phyloP scores from a whole-genome alignment of 306 rosid species.

The Quercus suber region DNA sequence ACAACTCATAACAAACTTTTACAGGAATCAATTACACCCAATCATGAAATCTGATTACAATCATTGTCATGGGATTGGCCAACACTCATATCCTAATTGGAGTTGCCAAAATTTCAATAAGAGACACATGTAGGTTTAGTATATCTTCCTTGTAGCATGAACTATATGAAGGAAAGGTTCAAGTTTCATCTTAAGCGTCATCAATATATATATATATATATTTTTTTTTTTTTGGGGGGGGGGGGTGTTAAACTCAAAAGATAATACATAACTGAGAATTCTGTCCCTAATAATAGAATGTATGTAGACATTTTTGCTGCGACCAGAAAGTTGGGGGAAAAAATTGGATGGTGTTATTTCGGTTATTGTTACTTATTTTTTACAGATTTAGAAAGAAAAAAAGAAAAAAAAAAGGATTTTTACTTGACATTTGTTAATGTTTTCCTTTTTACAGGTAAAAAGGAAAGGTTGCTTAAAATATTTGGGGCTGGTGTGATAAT shows the following conservation, averaged over 20 bases:
- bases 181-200: not conserved
- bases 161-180: not conserved
- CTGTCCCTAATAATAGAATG: not conserved
- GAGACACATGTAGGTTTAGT: not conserved
- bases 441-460: constrained; percentile 55
- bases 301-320: not conserved
- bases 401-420: not conserved
- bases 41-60: too few species aligned
- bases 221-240: too few species aligned
- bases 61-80: too few species aligned
- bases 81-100: too few species aligned
- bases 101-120: not conserved
- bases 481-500: constrained; percentile 98
- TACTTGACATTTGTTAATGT: constrained; percentile 2
- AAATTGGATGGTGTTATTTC: not conserved
- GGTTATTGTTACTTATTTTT: not conserved
- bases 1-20: too few species aligned
- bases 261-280: not conserved
- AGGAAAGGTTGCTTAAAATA: constrained; percentile 66
- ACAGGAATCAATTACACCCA: too few species aligned
- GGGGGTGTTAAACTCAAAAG: not conserved
- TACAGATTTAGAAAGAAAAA: not conserved
- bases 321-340: not conserved
- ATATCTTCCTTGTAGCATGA: not conserved
- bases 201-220: too few species aligned